A percentile compares a stretch with the other conserved stretches of the same genome.
These are phyloP conservation scores for Aureobasidium mangrovei DNA, from an alignment of 2,329 filamentous ascomycete species.

Conservation along the genomic window DNA sequence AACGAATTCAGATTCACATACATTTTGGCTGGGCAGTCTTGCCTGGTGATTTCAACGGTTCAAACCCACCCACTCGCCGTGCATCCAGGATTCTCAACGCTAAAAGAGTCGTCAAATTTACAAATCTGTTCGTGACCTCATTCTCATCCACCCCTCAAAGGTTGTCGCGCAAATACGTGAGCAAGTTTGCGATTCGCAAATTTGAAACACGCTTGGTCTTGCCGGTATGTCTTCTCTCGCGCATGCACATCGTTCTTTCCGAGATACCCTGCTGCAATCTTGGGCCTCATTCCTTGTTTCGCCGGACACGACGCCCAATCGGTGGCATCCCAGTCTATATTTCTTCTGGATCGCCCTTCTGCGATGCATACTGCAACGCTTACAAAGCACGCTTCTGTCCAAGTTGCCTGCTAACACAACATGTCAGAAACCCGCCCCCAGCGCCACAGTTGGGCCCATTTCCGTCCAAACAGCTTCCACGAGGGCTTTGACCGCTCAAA, in stretches of 20 bases:
- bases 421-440: conserved; percentile 3
- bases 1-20: no score
- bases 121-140: no score
- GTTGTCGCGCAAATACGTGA: neutral
- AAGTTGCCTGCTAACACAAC: neutral
- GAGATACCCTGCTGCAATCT: neutral
- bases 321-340: neutral
- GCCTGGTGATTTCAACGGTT: no score
- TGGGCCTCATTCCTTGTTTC: conserved; percentile 11
- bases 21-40: no score
- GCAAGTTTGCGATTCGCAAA: conserved; percentile 2
- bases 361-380: neutral
- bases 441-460: conserved; percentile 2
- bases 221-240: neutral
- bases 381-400: neutral
- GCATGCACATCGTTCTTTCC: neutral
- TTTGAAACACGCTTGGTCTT: conserved; percentile 6
- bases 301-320: neutral
- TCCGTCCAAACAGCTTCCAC: neutral
- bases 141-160: neutral
- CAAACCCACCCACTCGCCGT: no score
- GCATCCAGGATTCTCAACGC: no score
- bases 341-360: neutral
- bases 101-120: no score
- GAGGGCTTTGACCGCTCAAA: neutral